These are phyloP conservation scores for Trichoderma guizhouense DNA, from an alignment of 2,329 filamentous ascomycete species.

Conservation along the genomic window DNA sequence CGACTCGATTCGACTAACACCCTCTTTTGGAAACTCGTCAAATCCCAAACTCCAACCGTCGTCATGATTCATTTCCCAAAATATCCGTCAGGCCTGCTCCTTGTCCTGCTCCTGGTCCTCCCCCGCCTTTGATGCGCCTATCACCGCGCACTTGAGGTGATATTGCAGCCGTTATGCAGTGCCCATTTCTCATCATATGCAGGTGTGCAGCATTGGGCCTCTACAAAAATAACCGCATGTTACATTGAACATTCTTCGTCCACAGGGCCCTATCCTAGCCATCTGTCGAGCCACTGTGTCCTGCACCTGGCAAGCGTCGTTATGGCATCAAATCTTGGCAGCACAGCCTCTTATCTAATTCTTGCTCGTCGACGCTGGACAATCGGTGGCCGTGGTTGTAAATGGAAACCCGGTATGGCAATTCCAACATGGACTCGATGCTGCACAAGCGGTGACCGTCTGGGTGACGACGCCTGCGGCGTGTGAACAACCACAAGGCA, in stretches of 20 bases:
- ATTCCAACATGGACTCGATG: slow-evolving; percentile 17
- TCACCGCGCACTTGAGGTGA: background rate
- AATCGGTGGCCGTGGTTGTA: slow-evolving; percentile 19
- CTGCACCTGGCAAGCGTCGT: background rate
- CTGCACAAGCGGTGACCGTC: slow-evolving; percentile 22
- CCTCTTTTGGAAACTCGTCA: background rate
- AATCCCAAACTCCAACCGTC: background rate
- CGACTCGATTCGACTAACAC: background rate
- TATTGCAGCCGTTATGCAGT: slow-evolving; percentile 3
- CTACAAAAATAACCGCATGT: background rate
- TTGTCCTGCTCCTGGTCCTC: background rate
- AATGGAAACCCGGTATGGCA: slow-evolving; percentile 19
- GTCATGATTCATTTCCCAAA: background rate
- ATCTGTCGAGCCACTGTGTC: background rate
- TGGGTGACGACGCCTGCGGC: slow-evolving; percentile 19
- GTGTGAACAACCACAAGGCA: slow-evolving; percentile 23
- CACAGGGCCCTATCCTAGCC: background rate
- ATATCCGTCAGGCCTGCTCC: background rate
- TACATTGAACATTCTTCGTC: background rate
- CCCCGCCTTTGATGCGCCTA: background rate
- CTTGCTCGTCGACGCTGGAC: background rate
- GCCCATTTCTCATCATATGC: background rate
- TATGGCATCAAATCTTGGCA: background rate
- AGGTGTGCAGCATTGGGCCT: slow-evolving; percentile 6
- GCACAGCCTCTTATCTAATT: background rate